Evolutionary conservation across 768 basidiomycete genomes (phyloP), one percentile per base, ranked within the genome.

Genomic region (Botryobasidium botryosum): DNA sequence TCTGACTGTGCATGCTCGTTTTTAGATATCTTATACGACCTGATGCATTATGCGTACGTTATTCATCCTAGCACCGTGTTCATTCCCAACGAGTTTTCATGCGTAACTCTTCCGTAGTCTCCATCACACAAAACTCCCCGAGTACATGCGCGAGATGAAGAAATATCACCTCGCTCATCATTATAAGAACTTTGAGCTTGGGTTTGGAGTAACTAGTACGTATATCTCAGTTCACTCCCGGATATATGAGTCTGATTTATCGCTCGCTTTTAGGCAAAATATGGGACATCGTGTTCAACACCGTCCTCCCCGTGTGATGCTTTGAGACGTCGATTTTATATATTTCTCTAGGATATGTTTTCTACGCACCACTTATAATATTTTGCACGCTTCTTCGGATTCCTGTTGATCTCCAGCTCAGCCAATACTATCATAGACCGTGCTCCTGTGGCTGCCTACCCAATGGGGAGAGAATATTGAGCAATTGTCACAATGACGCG

Each of bases 131-230:
- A 75, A 68, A 52, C 73, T 92, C 20, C 87, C 88, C 2, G 65
- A 76, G 28, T 94, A 96, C 63, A 60, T 97, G 63, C 71, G 70
- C 47, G 80, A 88, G 58, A 81, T 85, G 82, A 99, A 99, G 69
- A 84, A 84, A 58, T 97, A 96, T 57, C 94, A 99, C 55, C 72
- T 99, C 51, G 90, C 87, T 5, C 91, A 96, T 57, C 92, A 96
- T 60, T 94, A 92, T 68, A 94, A 94, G 64, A 92, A 94, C 66
- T 92, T 87, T 59, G 88, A 94, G 57, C 79, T 97, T 35, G 91
- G 90, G 15, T 97, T 91, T 57, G 91, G 92, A 26, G 91, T 97
- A 8, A 96, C 91, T 5, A 88, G 84, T 82, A 55, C 43, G 75
- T 63, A 12, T 29, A 31, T 52, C 48, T 43, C 20, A 31, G 25